phyloP scores from a whole-genome alignment of 1,139 yeast species.

The Petasospora rhodanensis region DNA sequence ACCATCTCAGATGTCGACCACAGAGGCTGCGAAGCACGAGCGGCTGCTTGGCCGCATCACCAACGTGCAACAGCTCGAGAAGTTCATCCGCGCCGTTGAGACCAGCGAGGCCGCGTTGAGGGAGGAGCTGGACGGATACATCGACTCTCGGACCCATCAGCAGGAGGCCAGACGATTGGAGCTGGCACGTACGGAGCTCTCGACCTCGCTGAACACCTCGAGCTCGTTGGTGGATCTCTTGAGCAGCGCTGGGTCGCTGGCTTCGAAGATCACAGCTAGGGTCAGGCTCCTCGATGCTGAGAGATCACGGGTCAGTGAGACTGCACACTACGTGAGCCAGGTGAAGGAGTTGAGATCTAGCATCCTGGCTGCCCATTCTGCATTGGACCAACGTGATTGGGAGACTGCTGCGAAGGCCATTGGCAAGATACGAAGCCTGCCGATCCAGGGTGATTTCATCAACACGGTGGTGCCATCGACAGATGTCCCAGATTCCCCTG shows the following conservation, averaged over 20 bases:
- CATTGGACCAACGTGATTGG: constrained; percentile 68
- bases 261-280: constrained; percentile 61
- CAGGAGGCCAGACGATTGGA: constrained; percentile 32
- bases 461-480: constrained; percentile 83
- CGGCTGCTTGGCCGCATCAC: constrained; percentile 18
- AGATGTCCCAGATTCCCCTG: constrained; percentile 83
- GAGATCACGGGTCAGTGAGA: constrained; percentile 58
- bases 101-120: constrained; percentile 19
- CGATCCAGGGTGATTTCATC: constrained; percentile 71
- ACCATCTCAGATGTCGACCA: too few species aligned
- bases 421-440: constrained; percentile 47
- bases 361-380: constrained; percentile 62
- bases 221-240: constrained; percentile 47
- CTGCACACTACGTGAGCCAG: constrained; percentile 61
- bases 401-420: constrained; percentile 67
- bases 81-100: constrained; percentile 24
- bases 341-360: constrained; percentile 61
- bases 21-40: constrained; percentile 18
- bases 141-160: constrained; percentile 25
- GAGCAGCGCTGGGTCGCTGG: constrained; percentile 59
- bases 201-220: constrained; percentile 39
- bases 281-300: constrained; percentile 71
- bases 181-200: constrained; percentile 39
- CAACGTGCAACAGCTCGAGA: constrained; percentile 15
- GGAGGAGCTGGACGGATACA: constrained; percentile 21